phyloP scores from a whole-genome alignment of 1,139 yeast species.

The Scheffersomyces stambukii region DNA sequence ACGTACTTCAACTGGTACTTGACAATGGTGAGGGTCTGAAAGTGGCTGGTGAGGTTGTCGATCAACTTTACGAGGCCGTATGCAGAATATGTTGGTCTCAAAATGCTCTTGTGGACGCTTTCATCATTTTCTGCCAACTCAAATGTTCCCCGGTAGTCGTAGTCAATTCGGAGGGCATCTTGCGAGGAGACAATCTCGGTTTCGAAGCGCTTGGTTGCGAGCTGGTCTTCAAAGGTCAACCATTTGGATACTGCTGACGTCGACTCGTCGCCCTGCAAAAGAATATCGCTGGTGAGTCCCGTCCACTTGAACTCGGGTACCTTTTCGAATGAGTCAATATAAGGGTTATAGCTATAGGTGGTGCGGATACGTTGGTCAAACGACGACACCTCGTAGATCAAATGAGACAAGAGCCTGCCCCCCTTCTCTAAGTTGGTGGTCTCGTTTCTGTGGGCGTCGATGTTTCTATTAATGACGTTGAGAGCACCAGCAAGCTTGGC shows the following conservation, averaged over 20 bases:
- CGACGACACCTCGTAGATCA: conserved; percentile 53
- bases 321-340: conserved; percentile 22
- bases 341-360: conserved; percentile 54
- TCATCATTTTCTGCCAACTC: conserved; percentile 21
- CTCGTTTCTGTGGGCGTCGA: conserved; percentile 15
- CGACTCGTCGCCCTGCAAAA: conserved; percentile 40
- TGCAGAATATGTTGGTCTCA: conserved; percentile 67
- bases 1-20: conserved; percentile 67
- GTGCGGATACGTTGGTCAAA: conserved; percentile 56
- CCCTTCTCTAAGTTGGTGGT: conserved; percentile 29
- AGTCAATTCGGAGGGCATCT: conserved; percentile 60
- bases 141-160: conserved; percentile 48
- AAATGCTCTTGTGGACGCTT: conserved; percentile 16
- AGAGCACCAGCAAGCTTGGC: conserved; percentile 37
- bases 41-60: conserved; percentile 64
- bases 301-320: conserved; percentile 43
- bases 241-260: conserved; percentile 42
- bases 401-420: conserved; percentile 55
- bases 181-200: conserved; percentile 49
- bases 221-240: conserved; percentile 59
- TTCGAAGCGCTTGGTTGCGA: conserved; percentile 54
- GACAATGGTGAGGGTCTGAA: conserved; percentile 51
- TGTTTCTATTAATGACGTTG: conserved; percentile 23
- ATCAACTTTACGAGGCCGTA: conserved; percentile 58
- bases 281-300: conserved; percentile 56